Base-by-base conservation (phyloP, 2,329 filamentous ascomycete genomes). In the Colletotrichum tropicale region DNA sequence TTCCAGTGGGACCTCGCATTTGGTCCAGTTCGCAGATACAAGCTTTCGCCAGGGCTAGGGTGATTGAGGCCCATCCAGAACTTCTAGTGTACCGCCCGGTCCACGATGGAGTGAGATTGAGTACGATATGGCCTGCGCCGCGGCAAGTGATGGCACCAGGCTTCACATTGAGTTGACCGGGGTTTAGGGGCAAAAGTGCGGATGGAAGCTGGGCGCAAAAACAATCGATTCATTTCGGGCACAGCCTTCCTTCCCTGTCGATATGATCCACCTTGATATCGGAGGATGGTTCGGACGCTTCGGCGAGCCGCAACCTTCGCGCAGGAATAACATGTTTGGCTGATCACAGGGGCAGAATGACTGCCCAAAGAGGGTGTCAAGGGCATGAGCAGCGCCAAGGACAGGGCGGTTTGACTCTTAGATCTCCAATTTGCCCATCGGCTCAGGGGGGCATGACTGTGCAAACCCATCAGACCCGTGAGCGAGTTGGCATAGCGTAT, bases 171-270 rank as follows among this genome's bases (percentile, higher is more conserved):
- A 64, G 32, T 65, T 15, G 48, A 32, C 34, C 24, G 34, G 65
- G 56, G 56, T 9, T 10, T 10, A n/a, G 30, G 36, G 18, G 16
- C 65, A 55, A 15, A 21, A n/a, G 24, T 13, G 55, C 28, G 32
- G 26, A 56, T 13, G 9, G 18, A 26, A 18, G 8, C n/a, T 52
- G 58, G 8, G 28, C 65, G 36, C 28, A 18, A 28, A 16, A 30
- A 36, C 28, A 15, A 30, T 36, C 56, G 73, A 72, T 72, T 73
- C 70, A 75, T 75, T 69, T 75, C 74, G 74, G 74, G 28, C 64
- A 73, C 48, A 60, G 56, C 26, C 64, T 38, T 60, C 18, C 38
- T 43, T 32, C 74, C 64, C 65, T 69, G 74, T 58, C 58, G 28
- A 66, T 74, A 74, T 55, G 70, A 73, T 75, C 70, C 64, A 69